Base-by-base conservation (phyloP, 148 eudicot species). In the Cornus controversa region DNA sequence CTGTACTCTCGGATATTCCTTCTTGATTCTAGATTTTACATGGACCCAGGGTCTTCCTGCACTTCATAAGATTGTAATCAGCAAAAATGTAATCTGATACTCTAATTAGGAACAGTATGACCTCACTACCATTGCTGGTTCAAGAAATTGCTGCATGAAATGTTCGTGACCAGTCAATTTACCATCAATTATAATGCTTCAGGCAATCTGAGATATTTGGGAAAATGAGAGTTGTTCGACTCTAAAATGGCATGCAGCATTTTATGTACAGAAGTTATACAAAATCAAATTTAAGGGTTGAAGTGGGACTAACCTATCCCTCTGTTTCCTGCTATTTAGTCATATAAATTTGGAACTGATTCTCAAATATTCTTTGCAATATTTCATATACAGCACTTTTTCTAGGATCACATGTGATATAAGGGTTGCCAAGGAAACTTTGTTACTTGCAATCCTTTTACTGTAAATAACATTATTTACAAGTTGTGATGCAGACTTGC, bases 31-130 rank as follows among this genome's bases (percentile, higher is more conserved):
- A 71, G 87, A 82, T 81, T 80, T 86, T 74, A 90, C 94, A 26
- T 92, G 88, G 85, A 67, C 83, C 89, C 86, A 90, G 9, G 91
- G 91, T 82, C 97, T 86, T 71, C 92, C 97, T 92, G 87, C 63
- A 42, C 82, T 67, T 77, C 66, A 70, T 28, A 68, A 64, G 26
- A 69, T 73, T 15, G 24, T 31, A 53, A 31, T 45, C 23, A 66
- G 26, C 26, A 64, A 63, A 37, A 34, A 66, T 6, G 64, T 18
- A 14, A 25, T 60, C 25, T 60, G 22, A 60, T 18, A 14, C 25
- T 60, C 25, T 60, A 60, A 60, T 8, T 60, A 60, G 18, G 64
- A 22, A 60, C 5, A 3, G 25, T 60, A 50, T 1, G 4, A 13
- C 57, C 57, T 16, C 57, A 50, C 20, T 50, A 50, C 15, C 20